Conservation (phyloP, 148 eudicot genomes). For the Amaranthus palmeri region DNA sequence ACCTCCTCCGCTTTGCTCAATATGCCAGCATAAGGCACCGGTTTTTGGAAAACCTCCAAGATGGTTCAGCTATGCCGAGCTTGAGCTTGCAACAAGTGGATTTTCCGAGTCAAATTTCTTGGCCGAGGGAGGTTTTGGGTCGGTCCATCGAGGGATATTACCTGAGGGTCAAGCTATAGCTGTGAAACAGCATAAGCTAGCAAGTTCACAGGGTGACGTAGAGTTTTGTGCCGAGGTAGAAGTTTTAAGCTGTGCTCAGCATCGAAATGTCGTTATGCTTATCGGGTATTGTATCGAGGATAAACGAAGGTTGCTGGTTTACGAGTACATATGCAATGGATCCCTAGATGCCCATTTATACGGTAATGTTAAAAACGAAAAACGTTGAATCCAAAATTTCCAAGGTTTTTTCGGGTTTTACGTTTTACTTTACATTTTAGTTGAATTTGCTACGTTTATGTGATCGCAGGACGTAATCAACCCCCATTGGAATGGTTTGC, state of each 20-base stretch:
- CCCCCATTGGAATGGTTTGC: slow-evolving; percentile 59
- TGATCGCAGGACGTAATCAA: slow-evolving; percentile 47
- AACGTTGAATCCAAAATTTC: not conserved
- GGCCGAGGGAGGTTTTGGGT: slow-evolving; percentile 79
- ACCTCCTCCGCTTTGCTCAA: slow-evolving; percentile 78
- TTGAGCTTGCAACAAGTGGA: slow-evolving; percentile 80
- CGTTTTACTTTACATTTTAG: not conserved
- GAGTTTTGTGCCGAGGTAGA: slow-evolving; percentile 66
- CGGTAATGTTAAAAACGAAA: slow-evolving; percentile 28
- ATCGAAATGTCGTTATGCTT: slow-evolving; percentile 61
- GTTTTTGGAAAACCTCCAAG: slow-evolving; percentile 87
- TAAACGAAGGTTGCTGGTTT: slow-evolving; percentile 50
- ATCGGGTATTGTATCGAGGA: slow-evolving; percentile 62
- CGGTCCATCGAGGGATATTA: slow-evolving; percentile 55
- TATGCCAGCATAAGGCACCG: slow-evolving; percentile 83
- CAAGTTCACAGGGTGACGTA: slow-evolving; percentile 57
- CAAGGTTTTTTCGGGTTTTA: not conserved
- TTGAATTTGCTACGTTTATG: not conserved
- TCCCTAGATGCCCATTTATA: slow-evolving; percentile 55
- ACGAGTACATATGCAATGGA: slow-evolving; percentile 59
- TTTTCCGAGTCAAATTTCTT: slow-evolving; percentile 82
- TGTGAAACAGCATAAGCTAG: slow-evolving; percentile 59
- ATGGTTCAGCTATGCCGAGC: slow-evolving; percentile 83
- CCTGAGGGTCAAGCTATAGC: slow-evolving; percentile 59
- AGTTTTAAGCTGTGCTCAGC: slow-evolving; percentile 66